Evolutionary conservation across 2,329 filamentous ascomycete genomes (phyloP).

Genomic region (Colletotrichum limetticola): DNA sequence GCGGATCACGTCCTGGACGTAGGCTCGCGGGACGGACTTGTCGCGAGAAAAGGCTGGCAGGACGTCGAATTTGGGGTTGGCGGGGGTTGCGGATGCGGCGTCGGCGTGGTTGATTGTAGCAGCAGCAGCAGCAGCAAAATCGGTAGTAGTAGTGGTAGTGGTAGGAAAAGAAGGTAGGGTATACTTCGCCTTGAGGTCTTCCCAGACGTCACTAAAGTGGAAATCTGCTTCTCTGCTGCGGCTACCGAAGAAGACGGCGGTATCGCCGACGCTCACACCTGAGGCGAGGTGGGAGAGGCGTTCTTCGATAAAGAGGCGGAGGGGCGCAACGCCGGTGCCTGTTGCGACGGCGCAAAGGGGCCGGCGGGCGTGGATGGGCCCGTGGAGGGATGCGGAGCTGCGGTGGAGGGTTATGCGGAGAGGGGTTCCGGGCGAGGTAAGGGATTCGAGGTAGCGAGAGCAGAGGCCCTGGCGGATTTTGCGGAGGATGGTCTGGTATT

Average conservation of each 20-base stretch:
- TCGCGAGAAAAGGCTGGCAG: constrained; percentile 62
- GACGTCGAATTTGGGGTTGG: constrained; percentile 38
- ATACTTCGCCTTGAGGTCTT: constrained; percentile 33
- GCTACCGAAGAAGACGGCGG: constrained; percentile 84
- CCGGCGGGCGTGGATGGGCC: constrained; percentile 47
- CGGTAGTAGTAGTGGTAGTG: constrained; percentile 12
- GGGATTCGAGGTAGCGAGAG: constrained; percentile 81
- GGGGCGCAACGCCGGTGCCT: constrained; percentile 87
- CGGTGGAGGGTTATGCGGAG: constrained; percentile 70
- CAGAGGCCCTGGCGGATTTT: constrained; percentile 88
- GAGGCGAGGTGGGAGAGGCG: constrained; percentile 54
- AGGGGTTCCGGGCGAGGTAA: constrained; percentile 63
- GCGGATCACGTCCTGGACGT: constrained; percentile 66
- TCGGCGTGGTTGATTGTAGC: constrained; percentile 35
- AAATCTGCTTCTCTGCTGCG: constrained; percentile 81
- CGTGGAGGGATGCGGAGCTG: constrained; percentile 54
- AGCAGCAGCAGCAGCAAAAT: not conserved
- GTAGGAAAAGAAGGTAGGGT: not conserved
- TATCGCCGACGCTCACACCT: constrained; percentile 31
- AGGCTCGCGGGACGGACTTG: constrained; percentile 57
- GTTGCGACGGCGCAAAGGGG: constrained; percentile 84
- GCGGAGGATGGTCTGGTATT: constrained; percentile 89
- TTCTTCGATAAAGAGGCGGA: constrained; percentile 83
- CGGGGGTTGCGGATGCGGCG: constrained; percentile 37
- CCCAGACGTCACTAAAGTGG: constrained; percentile 85